A percentile compares a stretch with the other conserved stretches of the same genome.
phyloP scores from a whole-genome alignment of 257 asterid genomes.

The Nicotiana sylvestris region DNA sequence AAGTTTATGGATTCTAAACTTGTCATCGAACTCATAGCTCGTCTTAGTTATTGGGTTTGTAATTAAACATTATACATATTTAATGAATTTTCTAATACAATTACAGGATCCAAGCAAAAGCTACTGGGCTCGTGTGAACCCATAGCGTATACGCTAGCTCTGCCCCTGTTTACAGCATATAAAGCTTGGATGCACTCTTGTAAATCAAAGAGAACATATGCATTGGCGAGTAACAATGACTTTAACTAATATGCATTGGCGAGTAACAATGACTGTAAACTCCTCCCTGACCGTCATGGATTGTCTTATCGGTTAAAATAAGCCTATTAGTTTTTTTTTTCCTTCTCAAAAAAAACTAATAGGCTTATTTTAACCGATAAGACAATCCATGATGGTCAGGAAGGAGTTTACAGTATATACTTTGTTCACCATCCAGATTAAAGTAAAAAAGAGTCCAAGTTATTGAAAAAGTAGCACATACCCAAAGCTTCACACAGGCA shows the following conservation, averaged over 20 bases:
- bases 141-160: no score
- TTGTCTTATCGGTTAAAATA: neutral
- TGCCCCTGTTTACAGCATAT: neutral
- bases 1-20: no score
- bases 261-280: neutral
- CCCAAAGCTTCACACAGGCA: conserved; percentile 96
- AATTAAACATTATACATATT: no score
- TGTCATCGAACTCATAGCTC: no score
- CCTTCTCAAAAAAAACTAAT: no score
- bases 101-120: no score
- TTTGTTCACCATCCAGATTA: neutral
- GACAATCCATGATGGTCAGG: neutral
- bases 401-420: neutral
- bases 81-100: no score
- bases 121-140: no score
- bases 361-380: neutral
- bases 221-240: neutral
- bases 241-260: neutral
- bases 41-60: no score
- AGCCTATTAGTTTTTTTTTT: neutral
- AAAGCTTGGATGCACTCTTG: neutral
- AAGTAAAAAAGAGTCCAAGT: neutral
- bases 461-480: conserved; percentile 34
- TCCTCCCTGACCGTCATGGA: neutral
- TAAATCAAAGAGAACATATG: neutral